Percentiles rank a stretch among this genome's conserved stretches.
phyloP scores from a whole-genome alignment of 768 basidiomycete genomes.

The Pisolithus orientalis region DNA sequence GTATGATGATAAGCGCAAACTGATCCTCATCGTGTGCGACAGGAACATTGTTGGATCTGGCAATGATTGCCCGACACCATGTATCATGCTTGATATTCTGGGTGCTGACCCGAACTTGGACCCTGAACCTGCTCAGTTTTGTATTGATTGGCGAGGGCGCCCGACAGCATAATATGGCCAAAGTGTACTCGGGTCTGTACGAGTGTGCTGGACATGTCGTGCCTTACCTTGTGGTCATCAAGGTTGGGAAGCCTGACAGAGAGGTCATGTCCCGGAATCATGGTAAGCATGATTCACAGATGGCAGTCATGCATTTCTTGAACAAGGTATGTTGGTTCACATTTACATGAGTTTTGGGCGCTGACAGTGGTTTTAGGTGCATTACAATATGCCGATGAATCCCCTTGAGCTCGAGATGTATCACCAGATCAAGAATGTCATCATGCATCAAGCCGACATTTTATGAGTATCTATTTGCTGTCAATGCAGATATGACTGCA shows the following conservation, averaged over 20 bases:
- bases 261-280: slow-evolving; percentile 92
- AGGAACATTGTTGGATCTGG: slow-evolving; percentile 98
- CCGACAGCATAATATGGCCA: slow-evolving; percentile 97
- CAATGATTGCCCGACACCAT: slow-evolving; percentile 92
- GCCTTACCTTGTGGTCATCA: slow-evolving; percentile 87
- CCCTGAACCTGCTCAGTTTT: slow-evolving; percentile 91
- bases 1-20: slow-evolving; percentile 97
- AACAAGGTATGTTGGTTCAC: slow-evolving; percentile 62
- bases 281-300: slow-evolving; percentile 97
- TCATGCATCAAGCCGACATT: slow-evolving; percentile 96
- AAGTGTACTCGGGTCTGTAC: slow-evolving; percentile 93
- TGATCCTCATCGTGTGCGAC: slow-evolving; percentile 90
- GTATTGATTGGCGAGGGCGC: slow-evolving; percentile 89
- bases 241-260: slow-evolving; percentile 93
- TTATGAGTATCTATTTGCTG: slow-evolving; percentile 92
- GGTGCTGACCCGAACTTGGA: slow-evolving; percentile 90
- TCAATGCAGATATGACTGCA: slow-evolving; percentile 94
- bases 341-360: not conserved
- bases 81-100: slow-evolving; percentile 94
- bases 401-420: slow-evolving; percentile 97
- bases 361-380: slow-evolving; percentile 51
- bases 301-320: slow-evolving; percentile 94
- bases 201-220: slow-evolving; percentile 94
- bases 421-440: slow-evolving; percentile 99
- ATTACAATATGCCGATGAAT: slow-evolving; percentile 95